A percentile compares a stretch with the other conserved stretches of the same genome.
These are phyloP conservation scores for Penicillium paradoxum DNA, from an alignment of 495 filamentous ascomycete species.

Conservation along the genomic window DNA sequence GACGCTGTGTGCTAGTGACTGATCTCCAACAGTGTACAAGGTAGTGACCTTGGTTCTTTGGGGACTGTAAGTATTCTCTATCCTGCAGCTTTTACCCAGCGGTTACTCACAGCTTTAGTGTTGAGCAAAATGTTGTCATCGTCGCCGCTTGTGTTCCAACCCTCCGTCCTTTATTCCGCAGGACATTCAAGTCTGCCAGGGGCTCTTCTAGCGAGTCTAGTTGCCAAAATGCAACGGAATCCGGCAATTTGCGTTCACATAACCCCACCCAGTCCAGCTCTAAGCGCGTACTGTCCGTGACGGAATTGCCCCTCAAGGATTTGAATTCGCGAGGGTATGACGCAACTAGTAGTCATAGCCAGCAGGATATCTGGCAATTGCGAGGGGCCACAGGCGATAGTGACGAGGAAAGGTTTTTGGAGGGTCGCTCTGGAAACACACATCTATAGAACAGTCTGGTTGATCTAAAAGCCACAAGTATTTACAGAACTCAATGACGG, in stretches of 20 bases:
- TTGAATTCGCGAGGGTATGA: neutral
- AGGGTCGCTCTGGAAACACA: neutral
- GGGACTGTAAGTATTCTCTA: conserved; percentile 13
- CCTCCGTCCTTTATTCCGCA: conserved; percentile 27
- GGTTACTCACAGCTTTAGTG: conserved; percentile 1
- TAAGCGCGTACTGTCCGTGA: neutral
- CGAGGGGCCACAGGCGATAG: neutral
- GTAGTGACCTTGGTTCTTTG: conserved; percentile 14
- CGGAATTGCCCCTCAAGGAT: conserved; percentile 5
- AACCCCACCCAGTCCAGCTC: neutral
- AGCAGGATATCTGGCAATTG: neutral
- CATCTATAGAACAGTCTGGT: neutral
- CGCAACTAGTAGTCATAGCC: conserved; percentile 1
- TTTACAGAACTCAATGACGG: no score
- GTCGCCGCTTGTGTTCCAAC: conserved; percentile 35
- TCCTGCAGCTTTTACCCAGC: neutral
- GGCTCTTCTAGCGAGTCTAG: neutral
- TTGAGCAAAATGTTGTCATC: conserved; percentile 29
- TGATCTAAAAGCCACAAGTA: neutral
- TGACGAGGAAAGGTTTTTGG: neutral
- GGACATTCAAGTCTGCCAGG: conserved; percentile 4
- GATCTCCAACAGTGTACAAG: conserved; percentile 9
- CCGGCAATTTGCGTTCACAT: conserved; percentile 1
- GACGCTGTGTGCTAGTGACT: neutral
- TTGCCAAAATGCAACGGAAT: neutral